Evolutionary conservation across 495 filamentous ascomycete species (phyloP).

Genomic region (Astrocystis sublimbata): DNA sequence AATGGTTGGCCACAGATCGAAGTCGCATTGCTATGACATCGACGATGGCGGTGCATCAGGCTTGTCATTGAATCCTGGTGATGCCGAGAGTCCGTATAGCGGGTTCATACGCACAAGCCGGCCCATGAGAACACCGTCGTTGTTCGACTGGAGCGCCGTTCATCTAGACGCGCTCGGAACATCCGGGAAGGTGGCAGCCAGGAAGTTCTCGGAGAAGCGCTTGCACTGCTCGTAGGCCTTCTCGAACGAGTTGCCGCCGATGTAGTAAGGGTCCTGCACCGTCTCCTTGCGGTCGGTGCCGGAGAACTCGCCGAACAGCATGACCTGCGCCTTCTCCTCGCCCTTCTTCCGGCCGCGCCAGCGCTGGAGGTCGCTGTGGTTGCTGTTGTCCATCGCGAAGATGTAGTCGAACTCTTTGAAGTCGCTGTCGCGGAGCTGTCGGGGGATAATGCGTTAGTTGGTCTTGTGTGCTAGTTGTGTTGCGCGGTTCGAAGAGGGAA

Average conservation of each 20-base stretch:
- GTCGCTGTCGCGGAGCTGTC: slow-evolving; percentile 50
- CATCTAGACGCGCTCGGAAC: slow-evolving; percentile 24
- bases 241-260: slow-evolving; percentile 77
- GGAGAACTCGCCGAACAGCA: slow-evolving; percentile 84
- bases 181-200: slow-evolving; percentile 54
- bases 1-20: not conserved
- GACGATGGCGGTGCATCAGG: not conserved
- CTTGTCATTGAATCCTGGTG: not conserved
- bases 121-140: not conserved
- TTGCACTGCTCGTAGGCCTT: slow-evolving; percentile 80
- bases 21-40: not conserved
- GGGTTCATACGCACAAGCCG: not conserved
- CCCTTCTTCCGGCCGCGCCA: slow-evolving; percentile 56
- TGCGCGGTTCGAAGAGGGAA: no score
- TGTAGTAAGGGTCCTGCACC: slow-evolving; percentile 93
- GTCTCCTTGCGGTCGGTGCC: slow-evolving; percentile 65
- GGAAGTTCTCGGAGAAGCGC: slow-evolving; percentile 76
- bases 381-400: slow-evolving; percentile 90
- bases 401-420: slow-evolving; percentile 89
- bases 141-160: not conserved
- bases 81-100: not conserved
- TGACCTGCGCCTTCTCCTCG: slow-evolving; percentile 58
- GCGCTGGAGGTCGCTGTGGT: slow-evolving; percentile 68
- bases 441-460: slow-evolving; percentile 7
- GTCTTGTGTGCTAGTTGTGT: no score